Percentiles rank a stretch among this genome's conserved stretches.
phyloP scores from a whole-genome alignment of 2,329 filamentous ascomycete genomes.

The Alternaria metachromatica region DNA sequence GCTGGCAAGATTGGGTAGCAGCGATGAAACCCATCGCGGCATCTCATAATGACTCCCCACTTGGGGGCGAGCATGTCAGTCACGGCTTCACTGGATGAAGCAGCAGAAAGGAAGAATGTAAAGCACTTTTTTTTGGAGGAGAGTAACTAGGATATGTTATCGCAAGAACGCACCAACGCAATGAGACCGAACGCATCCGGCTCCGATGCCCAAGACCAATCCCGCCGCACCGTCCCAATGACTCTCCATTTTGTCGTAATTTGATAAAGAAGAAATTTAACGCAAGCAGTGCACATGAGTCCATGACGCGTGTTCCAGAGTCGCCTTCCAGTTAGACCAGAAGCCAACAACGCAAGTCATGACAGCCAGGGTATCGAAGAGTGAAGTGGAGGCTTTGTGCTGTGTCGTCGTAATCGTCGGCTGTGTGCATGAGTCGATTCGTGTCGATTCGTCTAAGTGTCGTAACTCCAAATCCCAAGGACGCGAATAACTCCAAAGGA shows the following conservation, averaged over 20 bases:
- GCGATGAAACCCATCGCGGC: not conserved
- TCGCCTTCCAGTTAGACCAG: not conserved
- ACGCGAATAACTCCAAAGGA: not conserved
- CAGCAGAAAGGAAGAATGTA: not conserved
- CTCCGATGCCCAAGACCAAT: not conserved
- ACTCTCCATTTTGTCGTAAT: not conserved
- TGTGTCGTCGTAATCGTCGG: not conserved
- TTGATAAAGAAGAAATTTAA: not conserved
- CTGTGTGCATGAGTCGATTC: not conserved
- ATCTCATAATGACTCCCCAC: not conserved
- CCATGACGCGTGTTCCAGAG: not conserved
- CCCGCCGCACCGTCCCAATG: not conserved
- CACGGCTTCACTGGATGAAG: not conserved
- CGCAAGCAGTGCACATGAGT: not conserved
- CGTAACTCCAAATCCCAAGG: not conserved
- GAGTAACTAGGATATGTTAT: not conserved
- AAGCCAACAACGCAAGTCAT: not conserved
- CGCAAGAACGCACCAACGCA: not conserved
- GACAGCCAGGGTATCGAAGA: not conserved
- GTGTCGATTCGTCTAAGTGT: not conserved
- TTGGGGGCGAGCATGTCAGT: not conserved
- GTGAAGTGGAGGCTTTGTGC: not conserved
- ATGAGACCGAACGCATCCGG: not conserved
- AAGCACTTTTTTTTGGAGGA: not conserved
- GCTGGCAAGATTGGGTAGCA: not conserved